Conservation (phyloP, 192 early-diverging fungal species). For the Coemansia sp. region DNA sequence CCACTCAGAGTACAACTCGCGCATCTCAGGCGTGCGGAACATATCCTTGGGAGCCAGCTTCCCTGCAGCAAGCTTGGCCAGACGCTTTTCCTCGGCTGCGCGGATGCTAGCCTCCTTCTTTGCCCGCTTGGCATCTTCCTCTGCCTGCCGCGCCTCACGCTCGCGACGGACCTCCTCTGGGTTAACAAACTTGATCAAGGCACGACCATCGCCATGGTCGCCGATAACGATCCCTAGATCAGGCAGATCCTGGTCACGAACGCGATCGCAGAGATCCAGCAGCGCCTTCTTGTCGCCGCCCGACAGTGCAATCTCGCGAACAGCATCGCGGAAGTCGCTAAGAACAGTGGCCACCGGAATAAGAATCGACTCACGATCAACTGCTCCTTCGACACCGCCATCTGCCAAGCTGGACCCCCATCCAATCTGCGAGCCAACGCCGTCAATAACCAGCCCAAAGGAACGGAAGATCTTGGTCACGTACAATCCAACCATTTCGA, state of each 20-base stretch:
- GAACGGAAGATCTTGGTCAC: conserved; percentile 76
- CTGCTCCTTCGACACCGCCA: conserved; percentile 20
- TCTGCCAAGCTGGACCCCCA: conserved; percentile 50
- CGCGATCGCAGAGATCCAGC: conserved; percentile 75
- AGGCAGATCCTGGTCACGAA: conserved; percentile 86
- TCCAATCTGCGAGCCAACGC: conserved; percentile 67
- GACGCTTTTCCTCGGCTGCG: conserved; percentile 63
- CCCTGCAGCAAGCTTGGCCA: conserved; percentile 74
- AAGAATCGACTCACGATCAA: conserved; percentile 58
- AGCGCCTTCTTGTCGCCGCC: conserved; percentile 57
- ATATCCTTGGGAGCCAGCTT: conserved; percentile 72
- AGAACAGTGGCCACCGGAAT: conserved; percentile 80
- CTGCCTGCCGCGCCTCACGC: conserved; percentile 64
- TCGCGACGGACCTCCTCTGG: conserved; percentile 64
- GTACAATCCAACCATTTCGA: conserved; percentile 78
- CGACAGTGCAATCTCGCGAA: conserved; percentile 69
- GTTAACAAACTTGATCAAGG: conserved; percentile 88
- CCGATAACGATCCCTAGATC: conserved; percentile 89
- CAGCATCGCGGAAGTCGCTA: conserved; percentile 84
- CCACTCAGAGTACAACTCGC: conserved; percentile 67
- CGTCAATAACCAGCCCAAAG: conserved; percentile 72
- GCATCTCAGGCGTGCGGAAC: conserved; percentile 67
- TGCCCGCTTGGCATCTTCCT: conserved; percentile 59
- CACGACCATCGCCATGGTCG: conserved; percentile 92
- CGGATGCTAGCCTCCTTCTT: conserved; percentile 61